A percentile compares a stretch with the other conserved stretches of the same genome.
Evolutionary conservation across 768 basidiomycete species (phyloP).

Genomic region (Kwoniella botswanensis): DNA sequence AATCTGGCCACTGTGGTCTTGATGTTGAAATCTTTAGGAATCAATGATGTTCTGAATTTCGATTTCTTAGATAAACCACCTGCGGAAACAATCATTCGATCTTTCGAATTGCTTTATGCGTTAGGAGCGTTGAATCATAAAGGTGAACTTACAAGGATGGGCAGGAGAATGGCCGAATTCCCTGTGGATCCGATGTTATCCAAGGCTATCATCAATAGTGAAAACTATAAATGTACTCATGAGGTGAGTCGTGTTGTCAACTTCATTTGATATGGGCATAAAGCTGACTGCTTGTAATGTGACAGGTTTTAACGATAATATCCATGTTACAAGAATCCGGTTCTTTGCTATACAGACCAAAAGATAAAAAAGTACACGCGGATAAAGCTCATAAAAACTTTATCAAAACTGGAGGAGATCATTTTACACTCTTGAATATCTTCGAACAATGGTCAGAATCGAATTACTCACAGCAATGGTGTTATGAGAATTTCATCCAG

Average conservation of each 20-base stretch:
- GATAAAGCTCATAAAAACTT: constrained; percentile 98
- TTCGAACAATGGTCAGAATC: constrained; percentile 99
- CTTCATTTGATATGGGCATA: neutral
- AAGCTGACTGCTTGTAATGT: neutral
- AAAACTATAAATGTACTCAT: constrained; percentile 90
- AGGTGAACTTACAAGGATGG: constrained; percentile 96
- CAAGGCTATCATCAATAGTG: constrained; percentile 94
- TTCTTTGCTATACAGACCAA: constrained; percentile 94
- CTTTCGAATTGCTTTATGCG: constrained; percentile 90
- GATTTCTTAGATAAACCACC: constrained; percentile 99
- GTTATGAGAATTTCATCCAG: constrained; percentile 70
- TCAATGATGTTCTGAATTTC: constrained; percentile 97
- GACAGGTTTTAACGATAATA: constrained; percentile 89
- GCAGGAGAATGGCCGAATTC: constrained; percentile 97
- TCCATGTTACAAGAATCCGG: constrained; percentile 95
- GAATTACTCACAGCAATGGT: constrained; percentile 85
- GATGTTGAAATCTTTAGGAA: constrained; percentile 92
- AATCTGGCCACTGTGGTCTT: constrained; percentile 95
- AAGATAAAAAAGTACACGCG: constrained; percentile 96
- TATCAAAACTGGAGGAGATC: constrained; percentile 91
- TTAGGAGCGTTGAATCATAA: constrained; percentile 94
- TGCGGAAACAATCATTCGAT: constrained; percentile 94
- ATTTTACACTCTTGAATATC: constrained; percentile 95
- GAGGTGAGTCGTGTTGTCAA: constrained; percentile 66
- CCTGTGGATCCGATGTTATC: constrained; percentile 98